These are phyloP conservation scores for Rhipidocladum racemiflorum DNA, from an alignment of 176 grass and related monocot genomes.

Conservation along the genomic window DNA sequence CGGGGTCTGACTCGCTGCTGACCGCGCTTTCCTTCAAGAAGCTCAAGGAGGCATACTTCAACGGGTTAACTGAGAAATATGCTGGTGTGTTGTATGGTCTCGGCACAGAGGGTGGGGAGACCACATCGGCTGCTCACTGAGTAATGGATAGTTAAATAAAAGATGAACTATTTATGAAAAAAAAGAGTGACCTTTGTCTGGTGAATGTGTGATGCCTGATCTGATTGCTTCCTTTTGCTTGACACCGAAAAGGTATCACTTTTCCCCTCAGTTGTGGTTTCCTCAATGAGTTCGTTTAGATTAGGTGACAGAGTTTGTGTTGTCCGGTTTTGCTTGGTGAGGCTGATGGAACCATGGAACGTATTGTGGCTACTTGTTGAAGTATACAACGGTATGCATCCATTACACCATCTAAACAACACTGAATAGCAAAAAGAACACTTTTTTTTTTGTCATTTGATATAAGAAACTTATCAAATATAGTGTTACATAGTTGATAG, in stretches of 20 bases:
- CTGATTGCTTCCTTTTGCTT: slow-evolving; percentile 35
- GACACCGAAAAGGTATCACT: slow-evolving; percentile 21
- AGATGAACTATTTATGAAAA: slow-evolving; percentile 46
- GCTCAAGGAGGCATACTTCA: slow-evolving; percentile 62
- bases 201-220: slow-evolving; percentile 37
- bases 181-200: slow-evolving; percentile 31
- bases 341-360: neutral
- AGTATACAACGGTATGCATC: neutral
- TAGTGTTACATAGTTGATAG: neutral
- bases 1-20: slow-evolving; percentile 57
- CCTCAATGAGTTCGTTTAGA: neutral
- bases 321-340: slow-evolving; percentile 8
- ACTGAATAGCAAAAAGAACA: neutral
- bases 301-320: neutral
- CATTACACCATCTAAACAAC: neutral
- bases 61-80: slow-evolving; percentile 60
- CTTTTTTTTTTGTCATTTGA: neutral
- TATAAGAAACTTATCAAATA: neutral
- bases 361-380: neutral
- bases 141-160: slow-evolving; percentile 59
- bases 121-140: slow-evolving; percentile 55
- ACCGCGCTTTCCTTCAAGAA: slow-evolving; percentile 62
- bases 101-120: slow-evolving; percentile 55
- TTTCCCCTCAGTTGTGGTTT: neutral
- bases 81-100: slow-evolving; percentile 74